Base-by-base conservation (phyloP, 169 alveolate species). In the Cryptosporidium andersoni region DNA sequence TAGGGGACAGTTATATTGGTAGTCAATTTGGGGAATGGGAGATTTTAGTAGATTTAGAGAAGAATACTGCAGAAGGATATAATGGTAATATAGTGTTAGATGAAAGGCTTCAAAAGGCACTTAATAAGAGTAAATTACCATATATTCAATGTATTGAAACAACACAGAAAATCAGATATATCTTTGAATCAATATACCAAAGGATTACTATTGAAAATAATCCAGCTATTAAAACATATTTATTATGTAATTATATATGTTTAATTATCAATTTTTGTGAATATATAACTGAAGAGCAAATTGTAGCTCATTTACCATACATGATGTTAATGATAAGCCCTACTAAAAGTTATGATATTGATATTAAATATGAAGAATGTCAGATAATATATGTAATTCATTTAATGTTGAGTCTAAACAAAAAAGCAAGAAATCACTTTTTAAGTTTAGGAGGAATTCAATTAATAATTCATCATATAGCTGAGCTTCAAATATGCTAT, bases 101-200 rank as follows among this genome's bases (percentile, higher is more conserved):
- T 40, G 74, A 74, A 56, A 58, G 60, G 47, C 47, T 74, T 25
- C 25, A 58, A 25, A 14, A 74, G 9, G 34, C n/a, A 45, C 36
- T 74, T 9, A 40, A 25, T 25, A 25, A 14, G 8, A 45, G 64
- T 43, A 34, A 56, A 45, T 45, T 74, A 40, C 82, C 82, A 56
- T 74, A 58, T 56, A 45, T 74, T 4, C 74, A 74, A 60, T 74
- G 82, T 42, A 74, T 74, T 60, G 82, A 74, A n/a, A 74, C 42
- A 58, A 51, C 49, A 43, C 74, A 74, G 25, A 74, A 74, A 58
- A 11, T 74, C 12, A 58, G 62, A 14, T 16, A n/a, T 43, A 8
- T 74, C 6, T 12, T 74, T 7, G 67, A 60, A 9, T 43, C 36
- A 45, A 43, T 74, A 12, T 74, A 58, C 60, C 82, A 74, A 74